These are phyloP conservation scores for Fusarium sp. DNA, from an alignment of 2,329 filamentous ascomycete species.

Conservation along the genomic window DNA sequence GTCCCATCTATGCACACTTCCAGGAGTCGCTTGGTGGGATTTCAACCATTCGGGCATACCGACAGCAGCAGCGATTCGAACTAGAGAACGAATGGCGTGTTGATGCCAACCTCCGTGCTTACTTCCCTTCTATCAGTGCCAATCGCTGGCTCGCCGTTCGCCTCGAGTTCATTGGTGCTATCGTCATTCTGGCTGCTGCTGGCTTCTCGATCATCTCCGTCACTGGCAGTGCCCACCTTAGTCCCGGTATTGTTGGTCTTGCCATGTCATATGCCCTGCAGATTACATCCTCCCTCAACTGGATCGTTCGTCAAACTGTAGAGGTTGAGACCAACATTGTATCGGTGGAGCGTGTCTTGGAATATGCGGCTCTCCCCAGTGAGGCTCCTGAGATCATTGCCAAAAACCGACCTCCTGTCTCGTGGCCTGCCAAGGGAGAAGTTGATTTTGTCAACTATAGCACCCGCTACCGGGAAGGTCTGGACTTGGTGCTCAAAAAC, in stretches of 20 bases:
- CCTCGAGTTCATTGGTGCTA: conserved; percentile 92
- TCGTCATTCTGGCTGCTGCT: conserved; percentile 91
- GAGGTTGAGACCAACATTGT: conserved; percentile 99
- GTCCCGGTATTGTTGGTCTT: conserved; percentile 84
- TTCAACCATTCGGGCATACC: conserved; percentile 94
- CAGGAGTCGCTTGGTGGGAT: conserved; percentile 96
- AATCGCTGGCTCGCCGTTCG: conserved; percentile 95
- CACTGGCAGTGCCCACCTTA: conserved; percentile 70
- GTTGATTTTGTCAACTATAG: conserved; percentile 95
- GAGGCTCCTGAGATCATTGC: conserved; percentile 95
- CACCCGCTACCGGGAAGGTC: conserved; percentile 87
- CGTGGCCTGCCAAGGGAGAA: conserved; percentile 90
- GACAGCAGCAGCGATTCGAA: conserved; percentile 87
- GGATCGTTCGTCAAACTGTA: conserved; percentile 98
- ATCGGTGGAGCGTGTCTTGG: conserved; percentile 95
- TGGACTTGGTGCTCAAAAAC: conserved; percentile 93
- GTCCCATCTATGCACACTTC: conserved; percentile 98
- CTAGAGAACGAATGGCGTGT: conserved; percentile 98
- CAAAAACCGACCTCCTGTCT: conserved; percentile 84
- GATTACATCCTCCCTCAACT: conserved; percentile 97
- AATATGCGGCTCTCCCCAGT: conserved; percentile 90
- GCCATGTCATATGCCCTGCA: conserved; percentile 97
- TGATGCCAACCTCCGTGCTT: conserved; percentile 92
- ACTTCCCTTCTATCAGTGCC: conserved; percentile 94
- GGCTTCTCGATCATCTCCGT: conserved; percentile 86